Evolutionary conservation across 352 stramenopile species (phyloP), one percentile per base, ranked within the genome.

Genomic region (Pythium folliculosum): DNA sequence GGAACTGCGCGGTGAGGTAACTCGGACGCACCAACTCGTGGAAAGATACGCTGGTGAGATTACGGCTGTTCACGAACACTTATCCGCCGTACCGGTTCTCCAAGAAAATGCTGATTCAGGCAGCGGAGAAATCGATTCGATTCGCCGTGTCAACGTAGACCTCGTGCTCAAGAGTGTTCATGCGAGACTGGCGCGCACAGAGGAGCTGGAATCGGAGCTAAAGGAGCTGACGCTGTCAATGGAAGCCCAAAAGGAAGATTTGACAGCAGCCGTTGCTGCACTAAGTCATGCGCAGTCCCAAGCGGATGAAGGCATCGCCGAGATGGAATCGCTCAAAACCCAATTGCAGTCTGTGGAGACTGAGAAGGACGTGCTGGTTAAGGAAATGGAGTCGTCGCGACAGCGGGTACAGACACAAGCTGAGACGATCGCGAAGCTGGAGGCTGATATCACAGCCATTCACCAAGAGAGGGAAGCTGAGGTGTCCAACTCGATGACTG

Each of bases 281-380:
- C 45, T 63, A 7, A 35, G 23, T 4, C 19, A 57, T 17, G 56
- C 55, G 14, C 30, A 72, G 19, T 51, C 48, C 12, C 48, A 61
- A 49, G 2, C 52, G 23, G 64, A 63, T 16, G 30, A 43, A 40
- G 53, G 50, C 21, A 47, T 67, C 51, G 44, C 19, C 5, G 37
- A 76, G 44, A 59, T 72, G 9, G 30, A 71, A n/a, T 45, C 65
- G 7, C 37, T 76, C 2, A 54, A 44, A 0, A 22, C 25, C 14
- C 12, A 67, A 48, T 19, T 73, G 54, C 32, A 70, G 50, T 45
- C 14, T 5, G n/a, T 21, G 4, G 35, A 27, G 13, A 22, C 57
- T 44, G 59, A 69, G 35, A 58, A 58, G 27, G 47, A 58, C 17
- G 25, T 10, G 12, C 16, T 60, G 21, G 5, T 50, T 7, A 12